These are phyloP conservation scores for Calonectria fujianensis DNA, from an alignment of 2,329 filamentous ascomycete species.

Conservation along the genomic window DNA sequence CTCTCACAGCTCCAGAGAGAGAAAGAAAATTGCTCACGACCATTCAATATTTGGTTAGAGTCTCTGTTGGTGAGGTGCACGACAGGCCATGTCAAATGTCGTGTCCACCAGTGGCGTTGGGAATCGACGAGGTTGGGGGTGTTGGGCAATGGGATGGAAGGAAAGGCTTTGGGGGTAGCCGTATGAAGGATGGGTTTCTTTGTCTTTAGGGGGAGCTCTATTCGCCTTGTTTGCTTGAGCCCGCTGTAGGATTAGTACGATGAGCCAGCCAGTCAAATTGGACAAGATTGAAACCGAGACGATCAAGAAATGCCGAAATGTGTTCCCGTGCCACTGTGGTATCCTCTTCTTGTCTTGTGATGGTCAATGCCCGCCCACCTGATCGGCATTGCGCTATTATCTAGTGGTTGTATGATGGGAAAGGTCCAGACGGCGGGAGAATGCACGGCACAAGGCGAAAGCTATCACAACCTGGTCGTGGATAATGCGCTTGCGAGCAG, in stretches of 20 bases:
- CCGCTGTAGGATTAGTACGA: slow-evolving; percentile 29
- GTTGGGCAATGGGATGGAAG: slow-evolving; percentile 48
- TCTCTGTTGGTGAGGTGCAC: slow-evolving; percentile 40
- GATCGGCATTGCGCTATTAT: slow-evolving; percentile 17
- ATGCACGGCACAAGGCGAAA: background rate
- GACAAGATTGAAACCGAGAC: slow-evolving; percentile 32
- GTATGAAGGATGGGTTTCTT: slow-evolving; percentile 37
- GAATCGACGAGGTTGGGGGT: slow-evolving; percentile 45
- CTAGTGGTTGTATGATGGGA: background rate
- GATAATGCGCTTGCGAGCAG: background rate
- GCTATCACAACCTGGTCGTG: background rate
- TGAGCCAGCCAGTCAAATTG: slow-evolving; percentile 21
- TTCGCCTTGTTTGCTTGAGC: slow-evolving; percentile 21
- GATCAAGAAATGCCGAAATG: slow-evolving; percentile 17
- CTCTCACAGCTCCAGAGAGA: slow-evolving; percentile 44
- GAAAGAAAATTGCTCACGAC: slow-evolving; percentile 35
- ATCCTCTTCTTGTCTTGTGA: slow-evolving; percentile 1
- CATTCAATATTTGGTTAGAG: slow-evolving; percentile 40
- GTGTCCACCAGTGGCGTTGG: slow-evolving; percentile 47
- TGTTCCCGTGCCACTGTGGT: background rate
- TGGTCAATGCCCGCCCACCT: background rate
- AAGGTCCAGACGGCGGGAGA: background rate
- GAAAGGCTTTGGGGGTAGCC: slow-evolving; percentile 40
- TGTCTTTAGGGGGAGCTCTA: slow-evolving; percentile 31
- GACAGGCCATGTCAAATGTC: slow-evolving; percentile 33